Base-by-base conservation (phyloP, 2,329 filamentous ascomycete genomes). In the Trichophyton verrucosum region DNA sequence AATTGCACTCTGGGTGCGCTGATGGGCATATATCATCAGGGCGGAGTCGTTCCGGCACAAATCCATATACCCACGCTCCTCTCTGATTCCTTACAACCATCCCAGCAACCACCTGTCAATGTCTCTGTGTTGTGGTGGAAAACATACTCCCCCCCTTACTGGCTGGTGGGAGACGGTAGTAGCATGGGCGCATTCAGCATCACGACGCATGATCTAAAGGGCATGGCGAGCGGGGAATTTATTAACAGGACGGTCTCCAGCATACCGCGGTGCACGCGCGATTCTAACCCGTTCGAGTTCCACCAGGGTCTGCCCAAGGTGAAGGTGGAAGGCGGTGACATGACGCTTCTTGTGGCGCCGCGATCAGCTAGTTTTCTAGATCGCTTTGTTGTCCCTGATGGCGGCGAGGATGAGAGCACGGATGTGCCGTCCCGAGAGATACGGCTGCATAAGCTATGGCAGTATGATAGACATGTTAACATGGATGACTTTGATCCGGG, bases 1-100 rank as follows among this genome's bases (percentile, higher is more conserved):
- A 81, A 81, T 64, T 68, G 72, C 20, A 58, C 69, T n/a, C 69
- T 80, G 61, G 79, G 77, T 2, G 69, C 75, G 44, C 67, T 81
- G 22, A 79, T 81, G 75, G 79, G 79, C 3, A 69, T 80, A 27
- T 81, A 80, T 67, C 79, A 81, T 65, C 79, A 81, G 68, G 79
- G 78, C 53, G 79, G 79, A 13, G 72, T 81, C 11, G 72, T 81
- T 33, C 78, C 79, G 7, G 72, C 75, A 9, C 79, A 81, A 62
- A 67, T 80, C 17, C 74, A 74, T 33, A 74, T 81, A 11, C 75
- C 74, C 20, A 66, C 68, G 8, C 72, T 76, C 33, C 64, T 75
- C 27, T 66, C 70, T 2, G 65, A 68, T 5, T 72, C 69, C 58
- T 65, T 67, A 62, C 61, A 61, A n/a, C 11, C 47, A 20, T 20